A percentile compares a stretch with the other conserved stretches of the same genome.
These are phyloP conservation scores for Ceratocystis cubensis DNA, from an alignment of 2,329 filamentous ascomycete species.

Conservation along the genomic window DNA sequence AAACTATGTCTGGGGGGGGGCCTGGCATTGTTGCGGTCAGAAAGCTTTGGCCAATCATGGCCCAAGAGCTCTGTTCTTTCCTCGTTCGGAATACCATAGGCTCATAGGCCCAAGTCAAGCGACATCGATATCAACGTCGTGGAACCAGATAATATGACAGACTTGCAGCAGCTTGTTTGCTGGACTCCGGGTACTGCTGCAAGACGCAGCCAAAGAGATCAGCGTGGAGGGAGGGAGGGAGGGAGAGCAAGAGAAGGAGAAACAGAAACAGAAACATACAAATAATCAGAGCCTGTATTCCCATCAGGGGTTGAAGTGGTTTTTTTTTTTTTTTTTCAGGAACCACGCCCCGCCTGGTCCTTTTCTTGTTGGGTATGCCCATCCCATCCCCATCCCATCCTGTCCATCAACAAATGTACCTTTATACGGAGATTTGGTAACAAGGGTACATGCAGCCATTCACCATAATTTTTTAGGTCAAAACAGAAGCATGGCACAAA, in stretches of 20 bases:
- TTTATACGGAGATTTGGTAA: conserved; percentile 3
- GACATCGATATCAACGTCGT: not conserved
- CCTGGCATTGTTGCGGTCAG: not conserved
- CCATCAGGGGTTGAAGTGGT: conserved; percentile 14
- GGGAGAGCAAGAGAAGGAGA: not conserved
- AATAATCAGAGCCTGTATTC: not conserved
- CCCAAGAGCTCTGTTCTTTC: not conserved
- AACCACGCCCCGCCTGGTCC: not conserved
- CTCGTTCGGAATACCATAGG: too few relatives aligned
- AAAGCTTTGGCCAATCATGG: not conserved
- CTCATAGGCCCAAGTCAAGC: too few relatives aligned
- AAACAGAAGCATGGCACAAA: not conserved
- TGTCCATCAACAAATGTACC: not conserved
- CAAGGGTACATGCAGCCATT: not conserved
- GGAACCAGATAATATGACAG: not conserved
- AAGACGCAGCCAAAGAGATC: too few relatives aligned
- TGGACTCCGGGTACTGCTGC: not conserved
- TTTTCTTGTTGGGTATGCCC: not conserved
- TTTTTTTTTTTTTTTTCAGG: not conserved
- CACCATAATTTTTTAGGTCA: not conserved
- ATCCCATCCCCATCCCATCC: not conserved
- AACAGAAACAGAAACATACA: not conserved
- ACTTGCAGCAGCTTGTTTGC: not conserved
- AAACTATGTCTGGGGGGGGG: not conserved
- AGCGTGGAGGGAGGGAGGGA: too few relatives aligned